These are phyloP conservation scores for Helicocarpus griseus DNA, from an alignment of 2,329 filamentous ascomycete genomes.

Conservation along the genomic window DNA sequence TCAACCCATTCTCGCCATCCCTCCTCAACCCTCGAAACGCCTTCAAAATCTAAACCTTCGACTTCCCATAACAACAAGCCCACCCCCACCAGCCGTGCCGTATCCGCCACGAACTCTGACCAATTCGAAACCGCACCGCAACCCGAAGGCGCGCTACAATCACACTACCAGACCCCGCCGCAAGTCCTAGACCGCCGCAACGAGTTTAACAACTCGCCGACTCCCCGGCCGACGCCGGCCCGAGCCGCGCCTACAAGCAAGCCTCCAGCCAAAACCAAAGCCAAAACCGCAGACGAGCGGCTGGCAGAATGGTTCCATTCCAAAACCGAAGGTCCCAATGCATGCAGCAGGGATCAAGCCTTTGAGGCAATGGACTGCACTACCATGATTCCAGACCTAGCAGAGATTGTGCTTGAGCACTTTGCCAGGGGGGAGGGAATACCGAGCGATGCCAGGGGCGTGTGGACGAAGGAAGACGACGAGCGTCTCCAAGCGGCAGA, in stretches of 20 bases:
- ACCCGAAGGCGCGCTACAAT: constrained; percentile 3
- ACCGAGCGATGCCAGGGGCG: constrained; percentile 32
- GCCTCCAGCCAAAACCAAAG: background rate
- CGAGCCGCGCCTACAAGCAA: background rate
- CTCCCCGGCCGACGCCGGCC: constrained; percentile 14
- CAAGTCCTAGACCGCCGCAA: constrained; percentile 7
- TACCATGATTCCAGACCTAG: constrained; percentile 31
- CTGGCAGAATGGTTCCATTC: constrained; percentile 33
- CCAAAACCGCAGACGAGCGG: constrained; percentile 7
- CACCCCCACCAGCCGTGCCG: background rate
- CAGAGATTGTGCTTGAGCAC: constrained; percentile 26
- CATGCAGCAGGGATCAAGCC: constrained; percentile 21
- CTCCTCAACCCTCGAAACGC: background rate
- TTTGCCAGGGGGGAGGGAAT: constrained; percentile 25
- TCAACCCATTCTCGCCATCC: background rate
- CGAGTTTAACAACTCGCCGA: constrained; percentile 23
- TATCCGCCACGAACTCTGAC: constrained; percentile 3
- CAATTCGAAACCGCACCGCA: constrained; percentile 16
- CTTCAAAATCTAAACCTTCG: background rate
- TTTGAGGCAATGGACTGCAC: constrained; percentile 29
- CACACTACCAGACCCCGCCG: constrained; percentile 11
- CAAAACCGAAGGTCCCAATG: constrained; percentile 21
- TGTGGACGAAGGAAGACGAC: constrained; percentile 41
- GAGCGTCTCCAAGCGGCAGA: constrained; percentile 25
- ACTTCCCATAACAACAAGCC: background rate